phyloP scores from a whole-genome alignment of 352 stramenopile genomes.

The Blastocystis sp. region DNA sequence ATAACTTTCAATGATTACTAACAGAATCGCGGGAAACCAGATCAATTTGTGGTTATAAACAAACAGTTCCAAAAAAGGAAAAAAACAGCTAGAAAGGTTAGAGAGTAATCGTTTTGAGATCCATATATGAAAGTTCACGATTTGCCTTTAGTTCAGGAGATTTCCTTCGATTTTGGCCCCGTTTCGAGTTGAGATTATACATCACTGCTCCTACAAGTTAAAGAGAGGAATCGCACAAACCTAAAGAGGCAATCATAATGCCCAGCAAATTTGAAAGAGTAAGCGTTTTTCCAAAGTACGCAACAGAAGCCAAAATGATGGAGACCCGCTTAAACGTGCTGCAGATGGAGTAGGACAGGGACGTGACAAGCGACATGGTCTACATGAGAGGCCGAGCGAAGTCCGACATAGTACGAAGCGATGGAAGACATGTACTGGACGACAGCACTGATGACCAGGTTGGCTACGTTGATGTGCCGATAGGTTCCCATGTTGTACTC shows the following conservation, averaged over 20 bases:
- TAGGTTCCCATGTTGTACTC: neutral
- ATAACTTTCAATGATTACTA: neutral
- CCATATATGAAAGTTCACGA: slow-evolving; percentile 50
- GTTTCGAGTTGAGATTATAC: slow-evolving; percentile 45
- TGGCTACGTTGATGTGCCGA: neutral
- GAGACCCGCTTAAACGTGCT: slow-evolving; percentile 57
- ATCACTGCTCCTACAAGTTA: slow-evolving; percentile 4
- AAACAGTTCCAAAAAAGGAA: neutral
- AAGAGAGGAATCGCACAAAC: neutral
- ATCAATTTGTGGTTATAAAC: neutral
- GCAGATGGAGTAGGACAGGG: slow-evolving; percentile 47
- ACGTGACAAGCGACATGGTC: slow-evolving; percentile 42
- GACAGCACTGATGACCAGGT: neutral
- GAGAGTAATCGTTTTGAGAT: slow-evolving; percentile 58
- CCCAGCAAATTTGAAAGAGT: slow-evolving; percentile 16
- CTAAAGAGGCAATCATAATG: slow-evolving; percentile 30
- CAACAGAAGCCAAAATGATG: slow-evolving; percentile 42
- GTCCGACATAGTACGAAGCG: neutral
- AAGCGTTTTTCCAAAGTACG: slow-evolving; percentile 54
- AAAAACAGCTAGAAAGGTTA: neutral
- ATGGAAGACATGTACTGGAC: slow-evolving; percentile 49
- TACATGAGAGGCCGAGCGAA: neutral
- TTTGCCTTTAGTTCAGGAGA: slow-evolving; percentile 51
- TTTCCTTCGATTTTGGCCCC: neutral
- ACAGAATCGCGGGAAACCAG: neutral